Conservation (phyloP, 2,329 filamentous ascomycete genomes). For the Claviceps pusilla region DNA sequence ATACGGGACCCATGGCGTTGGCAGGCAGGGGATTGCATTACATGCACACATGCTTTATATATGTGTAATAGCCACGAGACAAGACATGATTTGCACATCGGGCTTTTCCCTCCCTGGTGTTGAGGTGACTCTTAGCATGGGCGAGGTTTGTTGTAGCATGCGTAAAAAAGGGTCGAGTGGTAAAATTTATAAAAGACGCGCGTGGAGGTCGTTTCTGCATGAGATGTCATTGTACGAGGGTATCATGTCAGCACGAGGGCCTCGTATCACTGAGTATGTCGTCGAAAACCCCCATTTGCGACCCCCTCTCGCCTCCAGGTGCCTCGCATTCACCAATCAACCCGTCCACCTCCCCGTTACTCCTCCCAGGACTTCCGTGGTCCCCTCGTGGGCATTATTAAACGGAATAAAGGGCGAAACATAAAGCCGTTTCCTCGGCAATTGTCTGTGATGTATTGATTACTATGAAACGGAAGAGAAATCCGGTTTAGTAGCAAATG, state of each 20-base stretch:
- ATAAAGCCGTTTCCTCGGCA: no score
- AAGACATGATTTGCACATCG: neutral
- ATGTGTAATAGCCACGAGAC: neutral
- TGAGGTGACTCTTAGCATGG: no score
- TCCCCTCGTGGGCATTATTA: slow-evolving; percentile 10
- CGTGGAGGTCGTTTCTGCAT: no score
- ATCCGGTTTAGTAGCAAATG: no score
- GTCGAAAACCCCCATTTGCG: slow-evolving; percentile 13
- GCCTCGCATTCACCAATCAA: slow-evolving; percentile 9
- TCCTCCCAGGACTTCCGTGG: slow-evolving; percentile 19
- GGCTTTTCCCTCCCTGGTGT: no score
- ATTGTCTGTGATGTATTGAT: no score
- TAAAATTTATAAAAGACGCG: no score
- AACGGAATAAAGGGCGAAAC: slow-evolving; percentile 9
- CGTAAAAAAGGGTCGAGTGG: no score
- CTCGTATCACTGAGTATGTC: slow-evolving; percentile 15
- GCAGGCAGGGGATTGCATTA: neutral
- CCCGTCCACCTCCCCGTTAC: slow-evolving; percentile 8
- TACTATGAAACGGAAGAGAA: no score
- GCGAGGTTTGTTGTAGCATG: no score
- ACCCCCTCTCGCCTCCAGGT: slow-evolving; percentile 11
- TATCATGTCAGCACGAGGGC: slow-evolving; percentile 7
- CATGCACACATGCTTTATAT: neutral
- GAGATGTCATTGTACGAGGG: slow-evolving; percentile 8
- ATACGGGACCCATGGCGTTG: neutral